Evolutionary conservation across 192 early-diverging fungal genomes (phyloP), one percentile per base, ranked within the genome.

Genomic region (Coemansia erecta): DNA sequence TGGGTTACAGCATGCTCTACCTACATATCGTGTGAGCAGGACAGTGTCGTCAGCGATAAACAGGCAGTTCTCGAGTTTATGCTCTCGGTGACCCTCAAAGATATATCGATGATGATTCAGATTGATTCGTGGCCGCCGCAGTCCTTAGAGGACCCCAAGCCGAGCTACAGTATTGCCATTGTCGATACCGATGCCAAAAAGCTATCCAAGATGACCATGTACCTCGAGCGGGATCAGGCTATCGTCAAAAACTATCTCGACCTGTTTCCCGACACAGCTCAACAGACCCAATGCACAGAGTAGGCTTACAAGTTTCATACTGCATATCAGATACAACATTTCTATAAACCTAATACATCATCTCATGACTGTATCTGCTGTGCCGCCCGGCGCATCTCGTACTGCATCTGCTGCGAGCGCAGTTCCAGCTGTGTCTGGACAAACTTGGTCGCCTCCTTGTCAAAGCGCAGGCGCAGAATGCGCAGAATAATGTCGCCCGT

Each of bases 101-200:
- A 91, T 65, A 83, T 87, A 23, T 93, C 91, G 14, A 74, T 89
- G 18, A 64, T 93, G 37, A 76, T 91, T 46, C 47, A 35, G 17
- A 13, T 80, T 18, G 26, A 69, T 26, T 26, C 43, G 9, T 70
- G 67, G 45, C 64, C 66, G 18, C 23, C 46, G 8, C 43, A 10
- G 9, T 43, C 42, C 14, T n/a, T n/a, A 43, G 12, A 35, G 4
- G 51, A 46, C 2, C 10, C 40, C 5, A 23, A 8, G 42, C 58
- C 73, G 5, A 50, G 55, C 22, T 74, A 74, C 41, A 51, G 47
- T 7, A 62, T 89, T 33, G 79, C 67, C 4, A 63, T 87, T 22
- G 73, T 93, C 8, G 91, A 93, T 65, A 66, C 89, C 19, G 91
- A 93, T 61, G 83, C 87, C 10, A 93, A 91, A 55, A 72, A 78